Percentiles rank a stretch among this genome's conserved stretches.
Conservation (phyloP, 441 rosid genomes). For the Biscutella laevigata region DNA sequence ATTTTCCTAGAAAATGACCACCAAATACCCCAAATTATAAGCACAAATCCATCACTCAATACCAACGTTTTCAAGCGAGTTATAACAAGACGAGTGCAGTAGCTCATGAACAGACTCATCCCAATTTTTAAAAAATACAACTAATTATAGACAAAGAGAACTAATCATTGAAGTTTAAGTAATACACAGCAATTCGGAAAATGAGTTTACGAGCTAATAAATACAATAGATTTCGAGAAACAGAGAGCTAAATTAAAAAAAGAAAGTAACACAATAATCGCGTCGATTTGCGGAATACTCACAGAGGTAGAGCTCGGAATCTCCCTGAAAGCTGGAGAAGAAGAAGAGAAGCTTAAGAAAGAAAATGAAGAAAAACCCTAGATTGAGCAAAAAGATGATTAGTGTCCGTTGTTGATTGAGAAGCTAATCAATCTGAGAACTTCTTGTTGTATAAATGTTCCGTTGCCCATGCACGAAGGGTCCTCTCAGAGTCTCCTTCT, state of each 20-base stretch:
- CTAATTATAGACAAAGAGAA: not conserved
- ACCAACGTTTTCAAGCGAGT: not conserved
- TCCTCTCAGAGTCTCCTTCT: not conserved
- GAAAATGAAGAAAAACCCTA: not conserved
- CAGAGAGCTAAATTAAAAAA: not conserved
- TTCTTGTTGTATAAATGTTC: slow-evolving; percentile 7
- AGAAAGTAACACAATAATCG: not conserved
- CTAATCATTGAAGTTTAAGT: not conserved
- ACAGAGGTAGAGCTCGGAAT: slow-evolving; percentile 2
- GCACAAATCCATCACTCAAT: not conserved
- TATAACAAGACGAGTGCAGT: not conserved
- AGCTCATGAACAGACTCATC: not conserved
- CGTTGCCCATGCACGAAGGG: slow-evolving; percentile 29
- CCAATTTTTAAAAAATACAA: not conserved
- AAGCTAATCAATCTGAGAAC: slow-evolving; percentile 7
- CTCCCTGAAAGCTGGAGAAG: not conserved
- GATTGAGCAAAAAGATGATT: not conserved
- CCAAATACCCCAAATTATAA: not conserved
- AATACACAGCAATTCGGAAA: not conserved
- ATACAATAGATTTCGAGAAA: not conserved
- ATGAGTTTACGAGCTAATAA: not conserved
- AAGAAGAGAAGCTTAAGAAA: not conserved
- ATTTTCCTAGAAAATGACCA: not conserved
- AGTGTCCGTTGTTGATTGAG: not conserved
- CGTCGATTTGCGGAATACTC: slow-evolving; percentile 9